phyloP scores from a whole-genome alignment of 2,329 filamentous ascomycete species.

The Sclerotinia minor region DNA sequence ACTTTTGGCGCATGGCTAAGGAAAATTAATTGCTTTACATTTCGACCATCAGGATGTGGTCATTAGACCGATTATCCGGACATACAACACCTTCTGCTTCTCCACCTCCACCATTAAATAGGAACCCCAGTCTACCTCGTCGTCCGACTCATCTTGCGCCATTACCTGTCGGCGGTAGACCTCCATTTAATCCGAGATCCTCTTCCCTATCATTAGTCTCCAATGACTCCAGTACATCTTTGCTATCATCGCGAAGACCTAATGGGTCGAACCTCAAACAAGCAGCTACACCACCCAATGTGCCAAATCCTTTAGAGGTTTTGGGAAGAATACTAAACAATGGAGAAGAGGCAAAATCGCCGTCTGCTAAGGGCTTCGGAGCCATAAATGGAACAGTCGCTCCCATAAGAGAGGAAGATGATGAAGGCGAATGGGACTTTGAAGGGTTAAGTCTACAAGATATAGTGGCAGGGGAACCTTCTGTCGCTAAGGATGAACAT shows the following conservation, averaged over 20 bases:
- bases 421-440: slow-evolving; percentile 75
- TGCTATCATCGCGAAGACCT: slow-evolving; percentile 63
- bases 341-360: slow-evolving; percentile 33
- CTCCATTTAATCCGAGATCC: slow-evolving; percentile 66
- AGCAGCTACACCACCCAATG: slow-evolving; percentile 50
- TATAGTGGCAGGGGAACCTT: slow-evolving; percentile 30
- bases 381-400: slow-evolving; percentile 25
- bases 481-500: slow-evolving; percentile 26
- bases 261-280: slow-evolving; percentile 70
- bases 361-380: slow-evolving; percentile 11
- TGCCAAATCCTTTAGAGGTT: slow-evolving; percentile 69
- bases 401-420: slow-evolving; percentile 49
- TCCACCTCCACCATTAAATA: slow-evolving; percentile 61
- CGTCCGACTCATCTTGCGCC: slow-evolving; percentile 69
- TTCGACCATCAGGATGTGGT: slow-evolving; percentile 63
- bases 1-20: not conserved
- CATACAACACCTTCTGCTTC: slow-evolving; percentile 60
- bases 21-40: not conserved
- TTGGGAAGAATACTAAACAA: slow-evolving; percentile 50
- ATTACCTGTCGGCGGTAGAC: slow-evolving; percentile 66
- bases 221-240: slow-evolving; percentile 74
- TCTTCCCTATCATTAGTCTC: slow-evolving; percentile 78
- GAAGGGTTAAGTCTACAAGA: slow-evolving; percentile 73
- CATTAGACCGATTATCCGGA: slow-evolving; percentile 76
- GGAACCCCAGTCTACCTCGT: slow-evolving; percentile 65